Conservation (phyloP, 495 filamentous ascomycete genomes). For the Daldinia decipiens region DNA sequence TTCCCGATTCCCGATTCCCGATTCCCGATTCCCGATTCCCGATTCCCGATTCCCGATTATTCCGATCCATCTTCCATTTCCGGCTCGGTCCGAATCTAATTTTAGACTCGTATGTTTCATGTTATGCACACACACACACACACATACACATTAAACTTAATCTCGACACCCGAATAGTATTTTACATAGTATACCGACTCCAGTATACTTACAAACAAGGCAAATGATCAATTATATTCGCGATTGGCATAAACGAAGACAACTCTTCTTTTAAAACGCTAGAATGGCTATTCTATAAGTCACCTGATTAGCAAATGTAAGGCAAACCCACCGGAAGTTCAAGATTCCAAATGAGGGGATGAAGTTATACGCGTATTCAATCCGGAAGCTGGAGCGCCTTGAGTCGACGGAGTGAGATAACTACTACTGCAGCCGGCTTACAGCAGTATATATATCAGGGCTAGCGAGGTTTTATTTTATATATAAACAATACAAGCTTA, state of each 20-base stretch:
- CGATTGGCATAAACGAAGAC: background rate
- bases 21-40: background rate
- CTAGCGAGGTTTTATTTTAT: background rate
- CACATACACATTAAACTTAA: background rate
- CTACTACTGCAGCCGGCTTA: background rate
- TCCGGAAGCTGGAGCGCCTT: background rate
- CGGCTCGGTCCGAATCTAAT: background rate
- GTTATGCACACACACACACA: background rate
- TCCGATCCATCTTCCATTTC: background rate
- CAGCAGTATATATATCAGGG: background rate
- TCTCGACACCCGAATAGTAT: background rate
- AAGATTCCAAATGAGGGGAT: background rate
- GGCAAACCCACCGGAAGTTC: background rate
- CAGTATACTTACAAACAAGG: background rate
- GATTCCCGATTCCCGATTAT: background rate
- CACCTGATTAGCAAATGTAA: background rate
- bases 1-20: background rate
- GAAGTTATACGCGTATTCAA: background rate
- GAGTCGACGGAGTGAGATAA: background rate
- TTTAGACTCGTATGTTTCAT: slow-evolving; percentile 2
- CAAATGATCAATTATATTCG: background rate
- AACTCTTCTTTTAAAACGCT: background rate
- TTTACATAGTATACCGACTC: background rate
- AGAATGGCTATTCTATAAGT: background rate
- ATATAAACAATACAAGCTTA: background rate